These are phyloP conservation scores for Coelastrella sp. DNA, from an alignment of 139 green algal genomes.

Conservation along the genomic window DNA sequence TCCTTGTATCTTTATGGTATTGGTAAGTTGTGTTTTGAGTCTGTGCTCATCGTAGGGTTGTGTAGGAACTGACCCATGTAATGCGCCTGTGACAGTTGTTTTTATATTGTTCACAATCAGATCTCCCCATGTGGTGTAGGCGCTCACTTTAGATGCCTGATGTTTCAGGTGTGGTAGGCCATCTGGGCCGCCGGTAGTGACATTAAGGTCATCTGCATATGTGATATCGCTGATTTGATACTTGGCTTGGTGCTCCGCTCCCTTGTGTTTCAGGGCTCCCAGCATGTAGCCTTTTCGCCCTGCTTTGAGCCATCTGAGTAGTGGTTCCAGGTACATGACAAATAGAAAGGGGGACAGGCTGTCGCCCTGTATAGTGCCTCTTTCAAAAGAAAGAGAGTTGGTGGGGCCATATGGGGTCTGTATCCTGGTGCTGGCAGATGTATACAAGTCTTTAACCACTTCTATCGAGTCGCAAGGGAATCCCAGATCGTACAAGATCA, in stretches of 20 bases:
- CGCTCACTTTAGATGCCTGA: neutral
- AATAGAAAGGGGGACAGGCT: slow-evolving; percentile 57
- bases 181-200: neutral
- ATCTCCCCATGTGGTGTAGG: neutral
- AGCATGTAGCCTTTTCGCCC: neutral
- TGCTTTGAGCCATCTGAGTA: slow-evolving; percentile 27
- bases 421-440: slow-evolving; percentile 29
- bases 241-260: neutral
- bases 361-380: slow-evolving; percentile 63
- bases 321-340: slow-evolving; percentile 29
- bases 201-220: slow-evolving; percentile 33
- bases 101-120: slow-evolving; percentile 1
- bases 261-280: neutral
- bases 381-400: slow-evolving; percentile 34
- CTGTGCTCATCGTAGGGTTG: neutral
- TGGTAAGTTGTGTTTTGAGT: neutral
- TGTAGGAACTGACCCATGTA: neutral
- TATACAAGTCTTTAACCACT: slow-evolving; percentile 58
- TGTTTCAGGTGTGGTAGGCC: neutral
- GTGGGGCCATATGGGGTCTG: slow-evolving; percentile 31
- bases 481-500: slow-evolving; percentile 58
- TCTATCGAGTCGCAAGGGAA: slow-evolving; percentile 52
- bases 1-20: neutral
- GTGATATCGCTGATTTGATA: neutral
- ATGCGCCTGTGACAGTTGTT: neutral